Percentiles rank a stretch among this genome's conserved stretches.
These are phyloP conservation scores for Sporothrix inflata DNA, from an alignment of 2,329 filamentous ascomycete genomes.

Conservation along the genomic window DNA sequence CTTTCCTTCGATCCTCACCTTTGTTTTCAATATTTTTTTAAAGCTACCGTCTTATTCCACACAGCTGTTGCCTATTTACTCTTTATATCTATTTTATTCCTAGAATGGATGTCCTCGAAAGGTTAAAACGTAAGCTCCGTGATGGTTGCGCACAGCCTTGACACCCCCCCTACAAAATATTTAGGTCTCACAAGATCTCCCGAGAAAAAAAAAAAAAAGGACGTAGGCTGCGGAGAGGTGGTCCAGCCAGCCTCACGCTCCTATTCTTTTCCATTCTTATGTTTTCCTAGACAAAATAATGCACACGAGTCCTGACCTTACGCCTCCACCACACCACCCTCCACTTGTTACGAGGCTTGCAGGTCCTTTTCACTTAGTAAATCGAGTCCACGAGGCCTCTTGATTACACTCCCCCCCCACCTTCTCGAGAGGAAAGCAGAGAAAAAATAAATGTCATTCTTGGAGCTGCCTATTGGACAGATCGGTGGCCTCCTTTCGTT, in stretches of 20 bases:
- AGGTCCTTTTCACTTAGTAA: not conserved
- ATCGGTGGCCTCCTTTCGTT: too few relatives aligned
- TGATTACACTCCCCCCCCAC: too few relatives aligned
- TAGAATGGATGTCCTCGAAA: not conserved
- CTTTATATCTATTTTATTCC: not conserved
- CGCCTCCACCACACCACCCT: not conserved
- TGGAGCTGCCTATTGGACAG: too few relatives aligned
- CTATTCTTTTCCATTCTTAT: not conserved
- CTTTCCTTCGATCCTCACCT: too few relatives aligned
- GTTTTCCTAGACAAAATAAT: not conserved
- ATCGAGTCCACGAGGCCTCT: not conserved
- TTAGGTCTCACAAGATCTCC: not conserved
- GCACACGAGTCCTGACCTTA: not conserved
- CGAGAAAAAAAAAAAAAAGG: not conserved
- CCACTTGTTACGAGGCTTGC: not conserved
- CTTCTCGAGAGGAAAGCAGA: too few relatives aligned
- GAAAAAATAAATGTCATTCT: too few relatives aligned
- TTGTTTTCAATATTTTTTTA: too few relatives aligned
- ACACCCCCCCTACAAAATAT: not conserved
- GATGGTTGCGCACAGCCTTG: constrained; percentile 20
- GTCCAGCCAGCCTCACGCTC: not conserved
- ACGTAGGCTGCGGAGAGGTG: not conserved
- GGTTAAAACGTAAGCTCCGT: not conserved
- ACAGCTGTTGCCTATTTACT: not conserved
- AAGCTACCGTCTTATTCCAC: not conserved